A percentile compares a stretch with the other conserved stretches of the same genome.
phyloP scores from a whole-genome alignment of 192 early-diverging fungal genomes.

The Entomortierella chlamydospora region DNA sequence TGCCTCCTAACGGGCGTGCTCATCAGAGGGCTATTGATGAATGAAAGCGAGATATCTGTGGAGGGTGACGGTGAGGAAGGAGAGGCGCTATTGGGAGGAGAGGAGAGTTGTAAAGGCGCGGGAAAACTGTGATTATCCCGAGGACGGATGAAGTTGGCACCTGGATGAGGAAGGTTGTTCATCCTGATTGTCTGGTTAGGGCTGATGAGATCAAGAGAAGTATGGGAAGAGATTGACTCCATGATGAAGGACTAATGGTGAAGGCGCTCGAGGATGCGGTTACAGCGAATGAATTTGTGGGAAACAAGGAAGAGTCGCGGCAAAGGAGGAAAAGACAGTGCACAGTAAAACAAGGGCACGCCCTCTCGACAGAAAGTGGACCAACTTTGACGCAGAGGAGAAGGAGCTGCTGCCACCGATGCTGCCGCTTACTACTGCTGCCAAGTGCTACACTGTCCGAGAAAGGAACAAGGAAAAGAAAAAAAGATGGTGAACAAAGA shows the following conservation, averaged over 20 bases:
- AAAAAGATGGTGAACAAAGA: too few relatives aligned
- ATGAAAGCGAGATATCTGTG: not conserved
- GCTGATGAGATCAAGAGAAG: not conserved
- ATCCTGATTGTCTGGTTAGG: not conserved
- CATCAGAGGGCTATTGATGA: not conserved
- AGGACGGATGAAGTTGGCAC: not conserved
- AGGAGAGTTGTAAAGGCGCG: not conserved
- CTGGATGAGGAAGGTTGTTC: not conserved
- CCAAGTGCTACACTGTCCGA: not conserved
- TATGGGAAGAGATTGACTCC: slow-evolving; percentile 3
- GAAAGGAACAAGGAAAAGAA: not conserved
- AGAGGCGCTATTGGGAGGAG: slow-evolving; percentile 13
- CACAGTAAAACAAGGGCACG: not conserved
- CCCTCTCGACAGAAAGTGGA: not conserved
- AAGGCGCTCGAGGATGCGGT: not conserved
- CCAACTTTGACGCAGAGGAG: not conserved
- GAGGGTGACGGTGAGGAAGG: slow-evolving; percentile 5
- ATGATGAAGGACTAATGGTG: slow-evolving; percentile 1
- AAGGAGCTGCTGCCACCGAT: not conserved
- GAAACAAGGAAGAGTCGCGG: not conserved
- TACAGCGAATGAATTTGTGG: not conserved
- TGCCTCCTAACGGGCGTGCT: not conserved
- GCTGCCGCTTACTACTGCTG: not conserved
- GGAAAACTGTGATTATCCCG: not conserved
- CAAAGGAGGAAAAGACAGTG: not conserved